Evolutionary conservation across 1,139 yeast species (phyloP).

Genomic region (Blastobotrys serpentis): DNA sequence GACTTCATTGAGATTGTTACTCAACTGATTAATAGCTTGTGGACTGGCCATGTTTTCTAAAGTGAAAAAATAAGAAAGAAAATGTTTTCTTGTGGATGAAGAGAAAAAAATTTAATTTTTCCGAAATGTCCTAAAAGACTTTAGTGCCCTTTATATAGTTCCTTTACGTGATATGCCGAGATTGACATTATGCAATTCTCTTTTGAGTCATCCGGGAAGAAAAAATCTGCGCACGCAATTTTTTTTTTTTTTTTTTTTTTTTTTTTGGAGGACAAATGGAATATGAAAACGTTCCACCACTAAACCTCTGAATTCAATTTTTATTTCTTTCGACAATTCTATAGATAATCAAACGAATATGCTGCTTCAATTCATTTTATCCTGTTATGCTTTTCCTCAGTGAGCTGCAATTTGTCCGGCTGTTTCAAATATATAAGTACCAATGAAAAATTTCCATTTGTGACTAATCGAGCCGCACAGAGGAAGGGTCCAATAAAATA

Average conservation of each 20-base stretch:
- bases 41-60: slow-evolving; percentile 57
- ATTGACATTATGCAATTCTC: background rate
- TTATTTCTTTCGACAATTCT: too few relatives aligned
- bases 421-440: slow-evolving; percentile 1
- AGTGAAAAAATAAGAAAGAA: background rate
- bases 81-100: background rate
- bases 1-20: slow-evolving; percentile 54
- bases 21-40: slow-evolving; percentile 59
- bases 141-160: background rate
- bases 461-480: slow-evolving; percentile 2
- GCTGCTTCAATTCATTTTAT: too few relatives aligned
- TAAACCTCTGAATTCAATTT: too few relatives aligned
- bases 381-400: too few relatives aligned
- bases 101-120: slow-evolving; percentile 1
- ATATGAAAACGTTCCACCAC: too few relatives aligned
- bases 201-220: slow-evolving; percentile 2
- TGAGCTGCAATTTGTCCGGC: too few relatives aligned
- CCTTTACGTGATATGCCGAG: background rate
- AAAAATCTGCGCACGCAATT: slow-evolving; percentile 3
- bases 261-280: too few relatives aligned
- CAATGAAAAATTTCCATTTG: background rate
- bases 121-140: background rate
- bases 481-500: too few relatives aligned
- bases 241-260: background rate
- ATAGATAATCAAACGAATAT: too few relatives aligned